A percentile compares a stretch with the other conserved stretches of the same genome.
Conservation (phyloP, 148 eudicot genomes). For the Heliosperma pusillum region DNA sequence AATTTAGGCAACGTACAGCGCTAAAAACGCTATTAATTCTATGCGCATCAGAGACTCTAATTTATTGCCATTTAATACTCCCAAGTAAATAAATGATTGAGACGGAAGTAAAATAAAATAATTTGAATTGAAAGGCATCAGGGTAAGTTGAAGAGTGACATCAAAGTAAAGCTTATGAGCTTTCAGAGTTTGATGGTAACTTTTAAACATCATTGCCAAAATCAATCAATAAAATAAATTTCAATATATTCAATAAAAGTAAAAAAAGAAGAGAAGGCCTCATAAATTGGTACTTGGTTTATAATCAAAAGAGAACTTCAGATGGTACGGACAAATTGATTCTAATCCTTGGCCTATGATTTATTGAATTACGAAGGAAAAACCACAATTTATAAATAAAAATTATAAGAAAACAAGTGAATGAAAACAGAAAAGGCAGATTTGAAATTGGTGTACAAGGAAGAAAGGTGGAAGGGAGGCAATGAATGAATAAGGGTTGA, state of each 20-base stretch:
- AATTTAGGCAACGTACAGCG: slow-evolving; percentile 46
- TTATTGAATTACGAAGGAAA: too few species aligned
- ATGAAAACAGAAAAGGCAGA: too few species aligned
- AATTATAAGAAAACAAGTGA: too few species aligned
- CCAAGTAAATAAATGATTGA: not conserved
- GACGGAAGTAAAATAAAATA: not conserved
- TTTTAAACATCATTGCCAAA: slow-evolving; percentile 26
- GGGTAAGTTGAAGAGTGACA: not conserved
- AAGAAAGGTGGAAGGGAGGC: too few species aligned
- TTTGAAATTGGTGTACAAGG: too few species aligned
- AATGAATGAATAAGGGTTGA: too few species aligned
- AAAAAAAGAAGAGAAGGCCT: slow-evolving; percentile 9
- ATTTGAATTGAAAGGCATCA: slow-evolving; percentile 7
- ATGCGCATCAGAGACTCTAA: slow-evolving; percentile 46
- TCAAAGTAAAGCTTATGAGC: slow-evolving; percentile 23
- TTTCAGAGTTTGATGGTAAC: slow-evolving; percentile 37
- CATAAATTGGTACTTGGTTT: slow-evolving; percentile 10
- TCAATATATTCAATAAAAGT: too few species aligned
- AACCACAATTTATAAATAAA: too few species aligned
- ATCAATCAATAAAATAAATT: not conserved
- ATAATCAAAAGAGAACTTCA: slow-evolving; percentile 21
- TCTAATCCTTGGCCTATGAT: slow-evolving; percentile 19
- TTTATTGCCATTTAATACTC: slow-evolving; percentile 32
- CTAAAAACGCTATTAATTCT: slow-evolving; percentile 26
- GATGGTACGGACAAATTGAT: slow-evolving; percentile 33